Evolutionary conservation across 164 flowering plant species (phyloP), one percentile per base, ranked within the genome.

Genomic region (Chloranthus sessilifolius): DNA sequence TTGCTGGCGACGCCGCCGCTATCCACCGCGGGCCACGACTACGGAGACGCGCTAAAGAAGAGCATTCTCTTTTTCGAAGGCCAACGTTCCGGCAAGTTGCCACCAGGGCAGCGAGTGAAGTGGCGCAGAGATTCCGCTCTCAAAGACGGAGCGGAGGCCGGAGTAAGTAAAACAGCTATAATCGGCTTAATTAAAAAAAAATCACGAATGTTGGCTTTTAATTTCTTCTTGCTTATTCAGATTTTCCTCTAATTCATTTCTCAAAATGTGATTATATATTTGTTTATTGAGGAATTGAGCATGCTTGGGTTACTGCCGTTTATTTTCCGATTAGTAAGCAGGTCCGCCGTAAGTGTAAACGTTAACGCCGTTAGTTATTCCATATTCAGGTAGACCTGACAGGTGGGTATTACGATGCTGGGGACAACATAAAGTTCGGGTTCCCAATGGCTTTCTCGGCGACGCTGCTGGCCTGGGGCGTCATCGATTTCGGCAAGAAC

Each of bases 361-460:
- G 14, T 6, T 42, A 42, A 42, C 31, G 33, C 25, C 38, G 8
- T 31, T 24, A 29, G 2, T 2, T 30, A 7, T 16, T 47, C 50
- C 5, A 14, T 9, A 39, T 46, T 9, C 78, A 83, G 95, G 71
- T 77, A 33, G 94, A 90, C 50, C 70, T 90, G 35, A 68, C 71
- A 9, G 95, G 97, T 7, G 97, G 97, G 0, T 90, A 90, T 70
- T 90, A 90, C 62, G 97, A 90, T 65, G 97, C 97, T 5, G 97
- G 95, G 0, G 97, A 90, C 75, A 90, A 90, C 62, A 55, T 90
- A 1, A 90, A 90, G 74, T 90, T 90, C 60, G 88, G 90, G 2
- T 87, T 90, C 43, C 97, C 97, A 22, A 90, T 90, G 97, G 97
- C 97, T 0, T 90, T 86, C 61, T 80, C 94, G 31, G 63, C 77